Evolutionary conservation across 179 eudicot species (phyloP), one percentile per base, ranked within the genome.

Genomic region (Beta macrorhiza): DNA sequence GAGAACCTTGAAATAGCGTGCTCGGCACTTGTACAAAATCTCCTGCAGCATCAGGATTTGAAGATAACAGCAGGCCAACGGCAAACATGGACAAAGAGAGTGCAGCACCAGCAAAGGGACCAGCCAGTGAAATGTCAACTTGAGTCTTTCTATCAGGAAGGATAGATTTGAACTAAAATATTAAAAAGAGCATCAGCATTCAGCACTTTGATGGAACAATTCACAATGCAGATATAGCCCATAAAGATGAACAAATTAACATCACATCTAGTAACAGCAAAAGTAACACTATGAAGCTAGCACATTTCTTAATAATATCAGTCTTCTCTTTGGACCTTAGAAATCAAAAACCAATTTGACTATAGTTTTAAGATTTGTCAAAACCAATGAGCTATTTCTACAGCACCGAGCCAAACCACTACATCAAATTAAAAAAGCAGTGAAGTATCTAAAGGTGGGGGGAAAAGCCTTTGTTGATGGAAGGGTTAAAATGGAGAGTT

Each of bases 11-110:
- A 81, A 96, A 96, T 65, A 94, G 88, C 86, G 81, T 83, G 89
- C 94, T 91, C 61, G 99, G 99, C 74, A 96, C 99, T 88, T 92
- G 96, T 70, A 96, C 91, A 77, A 96, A 78, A 85, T 94, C 99
- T 78, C 87, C 92, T 72, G 92, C 87, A 62, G 87, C 90, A 78
- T 84, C 89, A 72, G 97, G 93, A 82, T 92, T 91, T 75, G 91
- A 86, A 69, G 99, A 92, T 78, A 96, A 96, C 76, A 90, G 82
- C 82, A 96, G 87, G 80, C 99, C 99, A 84, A 96, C 97, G 72
- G 84, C 84, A 80, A 96, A 92, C 98, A 96, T 91, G 29, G 97
- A 92, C 75, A 91, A 86, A 56, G 99, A 92, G 25, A 96, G 84
- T 75, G 89, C 87, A 82, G 96, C 98, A 61, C 99, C 98, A 81